Evolutionary conservation across 306 rosid species (phyloP).

Genomic region (Cercis canadensis): DNA sequence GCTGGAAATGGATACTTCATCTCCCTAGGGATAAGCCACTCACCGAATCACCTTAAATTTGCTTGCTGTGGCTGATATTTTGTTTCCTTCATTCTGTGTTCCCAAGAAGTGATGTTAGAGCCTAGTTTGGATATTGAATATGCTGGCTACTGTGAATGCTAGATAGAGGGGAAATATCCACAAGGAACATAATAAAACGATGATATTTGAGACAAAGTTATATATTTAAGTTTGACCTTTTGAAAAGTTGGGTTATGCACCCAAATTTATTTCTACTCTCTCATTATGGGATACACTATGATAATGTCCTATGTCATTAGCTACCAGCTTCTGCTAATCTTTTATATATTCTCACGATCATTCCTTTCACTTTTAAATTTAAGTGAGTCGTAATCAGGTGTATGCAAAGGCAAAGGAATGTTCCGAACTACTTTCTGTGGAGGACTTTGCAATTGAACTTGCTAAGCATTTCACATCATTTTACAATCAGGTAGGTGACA

Average conservation of each 20-base stretch:
- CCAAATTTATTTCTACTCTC: conserved; percentile 1
- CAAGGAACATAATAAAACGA: no score
- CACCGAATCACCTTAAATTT: neutral
- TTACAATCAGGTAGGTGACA: conserved; percentile 68
- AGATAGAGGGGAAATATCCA: no score
- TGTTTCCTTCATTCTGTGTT: neutral
- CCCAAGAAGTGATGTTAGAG: no score
- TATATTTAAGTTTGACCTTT: conserved; percentile 12
- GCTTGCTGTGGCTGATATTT: neutral
- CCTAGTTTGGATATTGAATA: no score
- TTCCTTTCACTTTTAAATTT: conserved; percentile 24
- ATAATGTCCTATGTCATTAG: neutral
- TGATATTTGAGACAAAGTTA: conserved; percentile 3
- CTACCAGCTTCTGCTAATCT: neutral
- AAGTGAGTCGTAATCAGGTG: conserved; percentile 55
- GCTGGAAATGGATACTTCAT: no score
- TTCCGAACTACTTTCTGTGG: conserved; percentile 66
- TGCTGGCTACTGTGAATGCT: no score
- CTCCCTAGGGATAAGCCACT: no score
- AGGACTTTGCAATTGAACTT: conserved; percentile 83
- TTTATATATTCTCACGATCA: conserved; percentile 12
- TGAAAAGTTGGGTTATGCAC: neutral
- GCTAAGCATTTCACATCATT: conserved; percentile 81
- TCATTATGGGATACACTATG: neutral
- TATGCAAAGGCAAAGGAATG: conserved; percentile 92